A percentile compares a stretch with the other conserved stretches of the same genome.
Conservation (phyloP, 1,284 basidiomycete genomes). For the Sanghuangporus sanghuang region DNA sequence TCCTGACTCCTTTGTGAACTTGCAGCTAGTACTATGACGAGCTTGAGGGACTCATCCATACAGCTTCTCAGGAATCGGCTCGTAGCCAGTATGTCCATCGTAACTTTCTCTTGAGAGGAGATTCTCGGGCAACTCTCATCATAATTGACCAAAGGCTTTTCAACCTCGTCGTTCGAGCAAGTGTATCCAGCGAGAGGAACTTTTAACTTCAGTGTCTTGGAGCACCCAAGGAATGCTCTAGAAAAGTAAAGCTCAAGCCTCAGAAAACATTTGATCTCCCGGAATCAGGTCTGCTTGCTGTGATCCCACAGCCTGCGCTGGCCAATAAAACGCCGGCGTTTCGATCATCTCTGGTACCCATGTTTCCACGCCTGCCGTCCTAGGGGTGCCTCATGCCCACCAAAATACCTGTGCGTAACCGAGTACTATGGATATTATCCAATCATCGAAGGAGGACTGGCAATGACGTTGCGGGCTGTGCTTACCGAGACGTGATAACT, state of each 20-base stretch:
- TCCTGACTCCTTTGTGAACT: background rate
- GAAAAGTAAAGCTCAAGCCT: background rate
- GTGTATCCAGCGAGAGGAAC: background rate
- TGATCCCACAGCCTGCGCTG: constrained; percentile 5
- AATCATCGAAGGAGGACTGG: background rate
- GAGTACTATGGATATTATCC: background rate
- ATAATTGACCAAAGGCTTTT: no score
- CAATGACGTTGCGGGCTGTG: constrained; percentile 6
- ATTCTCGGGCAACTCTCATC: no score
- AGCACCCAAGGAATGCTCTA: background rate
- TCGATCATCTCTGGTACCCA: constrained; percentile 7
- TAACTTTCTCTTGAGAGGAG: no score
- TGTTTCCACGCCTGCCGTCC: constrained; percentile 6
- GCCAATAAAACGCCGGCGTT: constrained; percentile 3
- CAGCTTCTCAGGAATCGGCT: no score
- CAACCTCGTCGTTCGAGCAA: no score
- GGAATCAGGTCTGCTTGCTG: background rate
- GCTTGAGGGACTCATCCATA: background rate
- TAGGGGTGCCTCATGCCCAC: background rate
- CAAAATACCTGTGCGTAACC: background rate
- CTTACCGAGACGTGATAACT: constrained; percentile 1
- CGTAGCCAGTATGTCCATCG: no score
- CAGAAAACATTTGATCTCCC: background rate
- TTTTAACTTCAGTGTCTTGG: background rate
- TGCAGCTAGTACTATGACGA: background rate